A percentile compares a stretch with the other conserved stretches of the same genome.
Evolutionary conservation across 768 basidiomycete genomes (phyloP).

Genomic region (Tephrocybe rancida): DNA sequence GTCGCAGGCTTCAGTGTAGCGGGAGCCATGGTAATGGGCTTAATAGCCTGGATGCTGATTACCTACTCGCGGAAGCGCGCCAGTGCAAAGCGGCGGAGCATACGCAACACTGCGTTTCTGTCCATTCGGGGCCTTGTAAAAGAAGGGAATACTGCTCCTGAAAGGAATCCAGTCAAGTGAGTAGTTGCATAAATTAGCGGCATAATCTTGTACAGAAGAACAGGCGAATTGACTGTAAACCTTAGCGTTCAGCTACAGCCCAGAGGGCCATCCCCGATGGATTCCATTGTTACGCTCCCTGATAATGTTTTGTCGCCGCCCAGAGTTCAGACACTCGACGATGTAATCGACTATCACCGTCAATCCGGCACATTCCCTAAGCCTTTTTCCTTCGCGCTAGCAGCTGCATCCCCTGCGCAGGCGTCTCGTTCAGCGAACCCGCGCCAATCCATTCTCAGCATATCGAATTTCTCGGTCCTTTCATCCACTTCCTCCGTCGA

Average conservation of each 20-base stretch:
- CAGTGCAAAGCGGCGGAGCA: constrained; percentile 34
- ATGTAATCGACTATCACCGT: constrained; percentile 46
- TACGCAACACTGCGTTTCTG: constrained; percentile 44
- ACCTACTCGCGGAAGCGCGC: constrained; percentile 43
- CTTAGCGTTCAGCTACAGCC: too few species aligned
- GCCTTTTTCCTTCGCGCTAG: constrained; percentile 44
- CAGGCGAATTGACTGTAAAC: too few species aligned
- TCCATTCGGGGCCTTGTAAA: constrained; percentile 50
- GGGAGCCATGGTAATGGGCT: constrained; percentile 37
- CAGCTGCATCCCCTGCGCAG: constrained; percentile 20
- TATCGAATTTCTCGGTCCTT: not conserved
- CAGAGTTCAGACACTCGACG: constrained; percentile 32
- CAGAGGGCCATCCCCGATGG: too few species aligned
- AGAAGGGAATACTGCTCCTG: constrained; percentile 22
- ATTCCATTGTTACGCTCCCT: constrained; percentile 54
- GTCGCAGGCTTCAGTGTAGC: constrained; percentile 56
- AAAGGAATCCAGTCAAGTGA: not conserved
- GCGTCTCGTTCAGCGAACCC: constrained; percentile 19
- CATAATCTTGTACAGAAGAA: too few species aligned
- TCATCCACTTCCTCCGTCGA: not conserved
- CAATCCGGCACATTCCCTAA: constrained; percentile 43
- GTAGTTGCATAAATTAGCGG: constrained; percentile 21
- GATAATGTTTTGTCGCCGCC: constrained; percentile 41
- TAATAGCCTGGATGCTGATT: constrained; percentile 45
- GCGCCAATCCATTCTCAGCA: constrained; percentile 27